Evolutionary conservation across 2,329 filamentous ascomycete genomes (phyloP), one percentile per base, ranked within the genome.

Genomic region (Penicillium hesseltinei): DNA sequence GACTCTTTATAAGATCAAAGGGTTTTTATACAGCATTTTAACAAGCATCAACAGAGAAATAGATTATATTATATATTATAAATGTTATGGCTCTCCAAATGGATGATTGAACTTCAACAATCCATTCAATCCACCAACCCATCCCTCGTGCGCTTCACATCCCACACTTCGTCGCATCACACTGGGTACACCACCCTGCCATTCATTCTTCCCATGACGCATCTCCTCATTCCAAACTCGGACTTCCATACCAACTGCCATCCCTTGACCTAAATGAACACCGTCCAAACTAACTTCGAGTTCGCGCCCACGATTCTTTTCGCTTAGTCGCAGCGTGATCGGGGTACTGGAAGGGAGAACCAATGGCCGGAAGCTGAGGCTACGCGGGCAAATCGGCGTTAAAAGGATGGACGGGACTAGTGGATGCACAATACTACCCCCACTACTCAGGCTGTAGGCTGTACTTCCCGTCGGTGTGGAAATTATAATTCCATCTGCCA

Each of bases 91-190:
- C 67, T 89, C 88, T 0, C 94, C 94, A 80, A 97, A 97, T 0
- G 93, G 92, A 77, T 96, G 91, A 73, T 99, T 99, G 73, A 97
- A 99, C 78, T 99, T 99, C 66, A 99, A 77, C 69, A 97, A 73
- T 10, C 91, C 91, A 71, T 96, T 99, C 70, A 99, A 76, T 0
- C 94, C 93, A 1, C 93, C 93, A 2, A 99, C 93, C 94, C 94
- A 99, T 19, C 93, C 91, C 73, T 97, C 93, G 68, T 97, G 91
- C 25, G 81, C 80, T 66, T 75, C 80, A 39, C 71, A 75, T 5
- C 82, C 78, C 66, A 80, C 67, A 65, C 77, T 62, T 46, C 82
- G 83, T 45, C 92, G 81, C 69, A 97, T 94, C 33, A 97, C 90
- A 71, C 92, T 96, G 3, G 94, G 94, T 15, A 97, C 92, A 11